Evolutionary conservation across 2,329 filamentous ascomycete species (phyloP), one percentile per base, ranked within the genome.

Genomic region (Orbilia blumenaviensis): DNA sequence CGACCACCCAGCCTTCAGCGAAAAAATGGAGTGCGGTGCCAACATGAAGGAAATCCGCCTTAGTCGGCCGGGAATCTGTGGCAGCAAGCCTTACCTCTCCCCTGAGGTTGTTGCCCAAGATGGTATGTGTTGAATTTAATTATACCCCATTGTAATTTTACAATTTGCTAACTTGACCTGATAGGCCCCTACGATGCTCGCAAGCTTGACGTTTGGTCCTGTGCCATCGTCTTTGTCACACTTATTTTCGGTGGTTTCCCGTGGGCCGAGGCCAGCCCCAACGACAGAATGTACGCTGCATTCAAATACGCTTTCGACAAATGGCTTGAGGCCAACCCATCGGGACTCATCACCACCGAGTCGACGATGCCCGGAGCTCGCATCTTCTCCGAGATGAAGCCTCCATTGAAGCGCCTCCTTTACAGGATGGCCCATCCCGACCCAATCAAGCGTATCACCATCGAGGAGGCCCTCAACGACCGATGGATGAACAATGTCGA

Each of bases 401-500:
- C 89, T 0, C 88, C 89, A 2, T 85, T 94, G 68, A 89, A 90
- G 73, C 88, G 90, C 9, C 84, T 96, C 3, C 83, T 96, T 9
- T 84, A 95, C 60, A 89, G 88, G 81, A 96, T 97, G 93, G 86
- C 96, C 32, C 89, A 96, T 82, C 92, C 93, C 0, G 85, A 93
- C 78, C 92, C 93, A 0, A 82, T 84, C 6, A 89, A 89, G 81
- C 90, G 93, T 44, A 89, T 91, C 79, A 88, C 86, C 27, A 91
- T 95, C 60, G 83, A 86, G 5, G 88, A 92, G 0, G 89, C 92
- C 0, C 84, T 93, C 64, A 88, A 87, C 77, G 88, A 91, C 79
- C 86, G 89, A n/a, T 93, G 89, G 86, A 84, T 95, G 80, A 90
- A 88, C 84, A 87, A 86, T 62, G 88, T 93, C 42, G 91, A 94